Evolutionary conservation across 2,329 filamentous ascomycete genomes (phyloP).

Genomic region (Diaporthe australafricana): DNA sequence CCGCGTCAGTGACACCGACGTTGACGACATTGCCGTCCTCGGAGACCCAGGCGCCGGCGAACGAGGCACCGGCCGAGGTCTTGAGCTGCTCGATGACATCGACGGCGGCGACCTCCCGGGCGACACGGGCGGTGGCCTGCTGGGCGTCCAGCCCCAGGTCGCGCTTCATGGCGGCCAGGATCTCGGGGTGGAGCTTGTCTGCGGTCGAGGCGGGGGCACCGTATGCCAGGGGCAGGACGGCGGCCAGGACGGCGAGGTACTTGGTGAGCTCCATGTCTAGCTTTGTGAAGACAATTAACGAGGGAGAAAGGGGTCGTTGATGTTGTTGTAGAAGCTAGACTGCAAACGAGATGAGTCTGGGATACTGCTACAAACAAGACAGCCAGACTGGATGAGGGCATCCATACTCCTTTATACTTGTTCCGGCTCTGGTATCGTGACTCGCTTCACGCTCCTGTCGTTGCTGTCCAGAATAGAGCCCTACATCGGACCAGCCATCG

Average conservation of each 20-base stretch:
- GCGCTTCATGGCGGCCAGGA: slow-evolving; percentile 24
- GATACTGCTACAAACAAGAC: not conserved
- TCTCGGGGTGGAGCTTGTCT: slow-evolving; percentile 6
- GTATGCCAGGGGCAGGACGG: slow-evolving; percentile 19
- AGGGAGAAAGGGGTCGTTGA: not conserved
- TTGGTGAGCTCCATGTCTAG: slow-evolving; percentile 13
- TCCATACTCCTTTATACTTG: not conserved
- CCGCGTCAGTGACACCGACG: slow-evolving; percentile 14
- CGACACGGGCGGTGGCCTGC: slow-evolving; percentile 18
- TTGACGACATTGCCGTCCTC: not conserved
- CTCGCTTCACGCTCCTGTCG: not conserved
- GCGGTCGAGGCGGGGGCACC: slow-evolving; percentile 4
- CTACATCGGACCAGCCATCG: not conserved
- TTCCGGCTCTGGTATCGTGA: not conserved
- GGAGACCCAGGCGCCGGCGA: slow-evolving; percentile 4
- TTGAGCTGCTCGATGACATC: not conserved
- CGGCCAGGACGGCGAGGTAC: slow-evolving; percentile 14
- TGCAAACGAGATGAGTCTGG: not conserved
- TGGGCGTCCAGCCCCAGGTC: not conserved
- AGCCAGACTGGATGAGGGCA: not conserved
- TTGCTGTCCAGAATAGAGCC: not conserved
- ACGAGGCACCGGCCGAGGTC: not conserved
- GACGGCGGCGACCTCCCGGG: not conserved
- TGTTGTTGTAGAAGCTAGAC: not conserved
- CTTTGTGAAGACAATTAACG: not conserved